Evolutionary conservation across 1,139 yeast genomes (phyloP), one percentile per base, ranked within the genome.

Genomic region (Hyphopichia wangnamkhiaoensis): DNA sequence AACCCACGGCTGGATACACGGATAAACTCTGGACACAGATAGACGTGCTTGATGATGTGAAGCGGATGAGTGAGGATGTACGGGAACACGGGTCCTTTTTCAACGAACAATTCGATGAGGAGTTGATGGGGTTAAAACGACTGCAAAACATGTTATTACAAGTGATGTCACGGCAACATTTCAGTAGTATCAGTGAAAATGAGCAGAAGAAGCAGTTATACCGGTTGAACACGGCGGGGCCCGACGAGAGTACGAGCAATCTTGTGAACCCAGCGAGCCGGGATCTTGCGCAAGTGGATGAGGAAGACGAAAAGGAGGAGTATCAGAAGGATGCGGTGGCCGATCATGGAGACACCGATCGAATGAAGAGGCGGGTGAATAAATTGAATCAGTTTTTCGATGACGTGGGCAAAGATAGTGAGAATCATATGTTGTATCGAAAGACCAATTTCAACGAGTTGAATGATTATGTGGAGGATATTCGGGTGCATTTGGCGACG

Each of bases 21-120:
- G 95, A 88, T 59, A 74, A 79, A 51, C 65, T 88, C 37, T 90
- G 96, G 95, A 83, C 94, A 3, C 95, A 89, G 53, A 83, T 90
- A 35, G 96, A 87, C 53, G 87, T 87, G 1, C 68, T 91, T 44
- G 93, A 88, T 49, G 96, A 88, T 49, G 95, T 90, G 3, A 77
- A 78, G 41, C 70, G 69, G 41, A 75, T 85, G 75, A 82, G 90
- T 0, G 65, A 64, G 14, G 79, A 82, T 38, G 80, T 80, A 1
- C 65, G 69, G 34, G 52, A 63, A 23, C 72, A 70, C 42, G 79
- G 78, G 31, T 77, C 82, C 15, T 84, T 80, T 57, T 85, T 88
- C 54, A 84, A 84, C 35, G 70, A 71, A 3, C 68, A 73, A 29
- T 87, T 85, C 53, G 76, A 79, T 29, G 63, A 66, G 7, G 82